Evolutionary conservation across 148 eudicot genomes (phyloP).

Genomic region (Dysphania ambrosioides): DNA sequence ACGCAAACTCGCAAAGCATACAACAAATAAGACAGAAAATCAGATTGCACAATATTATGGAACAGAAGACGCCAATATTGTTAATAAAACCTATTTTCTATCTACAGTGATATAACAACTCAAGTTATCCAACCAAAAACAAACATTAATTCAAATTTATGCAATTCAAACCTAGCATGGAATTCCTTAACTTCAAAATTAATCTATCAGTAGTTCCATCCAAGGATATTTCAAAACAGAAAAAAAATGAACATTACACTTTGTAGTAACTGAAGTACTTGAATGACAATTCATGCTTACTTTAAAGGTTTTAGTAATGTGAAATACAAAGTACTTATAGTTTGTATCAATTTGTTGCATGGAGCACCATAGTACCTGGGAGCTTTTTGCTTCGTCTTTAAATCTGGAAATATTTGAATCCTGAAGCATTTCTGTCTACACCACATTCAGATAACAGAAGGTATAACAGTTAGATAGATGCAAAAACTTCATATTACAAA

Average conservation of each 20-base stretch:
- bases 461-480: constrained; percentile 8
- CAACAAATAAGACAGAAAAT: not conserved
- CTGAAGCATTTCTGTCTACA: constrained; percentile 54
- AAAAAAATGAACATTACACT: not conserved
- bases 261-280: not conserved
- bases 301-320: not conserved
- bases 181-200: not conserved
- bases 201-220: no score
- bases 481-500: no score
- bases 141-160: not conserved
- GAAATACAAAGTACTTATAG: not conserved
- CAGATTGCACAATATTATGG: no score
- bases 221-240: no score
- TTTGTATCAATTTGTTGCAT: not conserved
- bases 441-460: not conserved
- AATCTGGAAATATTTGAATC: constrained; percentile 54
- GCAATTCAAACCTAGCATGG: not conserved
- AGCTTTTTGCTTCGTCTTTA: constrained; percentile 62
- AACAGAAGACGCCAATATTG: not conserved
- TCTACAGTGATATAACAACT: no score
- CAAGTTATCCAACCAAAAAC: not conserved
- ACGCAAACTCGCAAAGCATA: not conserved
- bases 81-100: not conserved
- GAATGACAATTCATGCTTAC: not conserved
- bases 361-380: no score